These are phyloP conservation scores for Podosphaera xanthii DNA, from an alignment of 2,329 filamentous ascomycete species.

Conservation along the genomic window DNA sequence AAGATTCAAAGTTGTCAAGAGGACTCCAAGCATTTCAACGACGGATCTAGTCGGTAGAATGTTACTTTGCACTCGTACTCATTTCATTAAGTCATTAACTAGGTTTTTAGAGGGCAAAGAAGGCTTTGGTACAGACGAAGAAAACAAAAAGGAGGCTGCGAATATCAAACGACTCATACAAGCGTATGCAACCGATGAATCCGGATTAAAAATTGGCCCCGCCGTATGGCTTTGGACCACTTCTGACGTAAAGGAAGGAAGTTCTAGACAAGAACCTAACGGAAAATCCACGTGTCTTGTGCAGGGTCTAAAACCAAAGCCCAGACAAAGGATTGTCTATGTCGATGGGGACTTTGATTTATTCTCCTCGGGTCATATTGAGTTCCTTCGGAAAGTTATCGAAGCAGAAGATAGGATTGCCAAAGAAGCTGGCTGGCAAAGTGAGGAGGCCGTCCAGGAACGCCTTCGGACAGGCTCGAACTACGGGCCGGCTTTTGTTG, in stretches of 20 bases:
- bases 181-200: constrained; percentile 74
- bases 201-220: constrained; percentile 52
- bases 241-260: constrained; percentile 18
- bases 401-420: constrained; percentile 50
- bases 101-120: constrained; percentile 46
- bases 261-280: constrained; percentile 28
- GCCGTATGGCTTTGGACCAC: constrained; percentile 70
- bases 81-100: constrained; percentile 71
- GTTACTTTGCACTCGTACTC: constrained; percentile 82
- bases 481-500: constrained; percentile 66
- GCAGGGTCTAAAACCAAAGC: constrained; percentile 43
- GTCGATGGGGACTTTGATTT: constrained; percentile 94
- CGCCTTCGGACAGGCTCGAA: constrained; percentile 42
- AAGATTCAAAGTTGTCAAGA: constrained; percentile 88
- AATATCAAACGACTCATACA: constrained; percentile 57
- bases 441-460: constrained; percentile 36
- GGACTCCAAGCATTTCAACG: constrained; percentile 88
- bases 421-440: constrained; percentile 49
- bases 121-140: constrained; percentile 44
- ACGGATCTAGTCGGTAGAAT: constrained; percentile 96
- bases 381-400: constrained; percentile 64
- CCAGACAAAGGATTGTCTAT: constrained; percentile 72
- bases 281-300: constrained; percentile 48
- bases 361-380: constrained; percentile 91
- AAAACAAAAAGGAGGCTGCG: constrained; percentile 30